These are phyloP conservation scores for Pichia sp. DNA, from an alignment of 1,139 yeast species.

Conservation along the genomic window DNA sequence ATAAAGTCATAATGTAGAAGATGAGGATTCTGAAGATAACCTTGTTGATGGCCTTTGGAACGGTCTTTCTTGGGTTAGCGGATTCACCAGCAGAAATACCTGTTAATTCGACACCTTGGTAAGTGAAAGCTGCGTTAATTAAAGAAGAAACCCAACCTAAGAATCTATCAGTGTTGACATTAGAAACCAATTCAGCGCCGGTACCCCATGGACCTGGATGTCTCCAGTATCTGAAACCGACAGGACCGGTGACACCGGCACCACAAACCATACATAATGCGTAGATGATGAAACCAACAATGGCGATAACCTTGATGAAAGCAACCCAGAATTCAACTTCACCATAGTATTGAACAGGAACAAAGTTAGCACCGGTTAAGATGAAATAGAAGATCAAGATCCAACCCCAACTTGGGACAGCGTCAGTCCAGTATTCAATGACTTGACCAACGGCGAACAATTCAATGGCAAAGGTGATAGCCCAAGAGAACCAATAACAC, in stretches of 20 bases:
- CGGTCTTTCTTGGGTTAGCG: slow-evolving; percentile 74
- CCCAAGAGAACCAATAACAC: slow-evolving; percentile 88
- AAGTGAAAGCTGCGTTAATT: slow-evolving; percentile 68
- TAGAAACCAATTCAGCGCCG: slow-evolving; percentile 44
- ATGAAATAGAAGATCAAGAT: slow-evolving; percentile 65
- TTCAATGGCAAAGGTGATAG: slow-evolving; percentile 80
- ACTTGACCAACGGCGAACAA: slow-evolving; percentile 78
- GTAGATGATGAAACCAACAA: slow-evolving; percentile 51
- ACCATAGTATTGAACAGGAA: slow-evolving; percentile 65
- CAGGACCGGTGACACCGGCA: slow-evolving; percentile 51
- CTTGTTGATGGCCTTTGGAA: slow-evolving; percentile 82
- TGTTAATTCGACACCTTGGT: slow-evolving; percentile 78
- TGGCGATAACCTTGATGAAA: slow-evolving; percentile 53
- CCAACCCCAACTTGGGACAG: slow-evolving; percentile 76
- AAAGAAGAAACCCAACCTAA: slow-evolving; percentile 57
- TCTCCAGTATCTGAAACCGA: slow-evolving; percentile 90
- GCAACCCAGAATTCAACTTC: slow-evolving; percentile 73
- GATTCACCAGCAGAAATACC: slow-evolving; percentile 93
- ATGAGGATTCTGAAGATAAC: slow-evolving; percentile 78
- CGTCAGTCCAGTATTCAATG: slow-evolving; percentile 69
- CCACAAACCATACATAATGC: slow-evolving; percentile 43
- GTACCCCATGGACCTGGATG: slow-evolving; percentile 86
- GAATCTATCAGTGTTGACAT: slow-evolving; percentile 53
- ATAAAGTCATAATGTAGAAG: slow-evolving; percentile 75
- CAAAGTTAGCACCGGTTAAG: slow-evolving; percentile 49